phyloP scores from a whole-genome alignment of 192 early-diverging fungal genomes.

The Backusella mclennaniae region DNA sequence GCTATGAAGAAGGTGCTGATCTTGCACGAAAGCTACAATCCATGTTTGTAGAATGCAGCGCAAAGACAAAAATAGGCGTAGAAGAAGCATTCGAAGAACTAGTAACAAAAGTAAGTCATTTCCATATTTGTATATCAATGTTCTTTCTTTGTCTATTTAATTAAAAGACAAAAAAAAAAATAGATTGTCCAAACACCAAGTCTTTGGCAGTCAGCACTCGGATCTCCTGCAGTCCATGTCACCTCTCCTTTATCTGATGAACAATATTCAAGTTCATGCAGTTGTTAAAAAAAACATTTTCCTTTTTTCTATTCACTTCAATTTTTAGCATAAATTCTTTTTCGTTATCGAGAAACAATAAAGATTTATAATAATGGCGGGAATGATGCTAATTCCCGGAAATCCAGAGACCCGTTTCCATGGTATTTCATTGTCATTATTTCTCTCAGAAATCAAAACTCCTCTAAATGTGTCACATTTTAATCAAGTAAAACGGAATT shows the following conservation, averaged over 20 bases:
- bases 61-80: constrained; percentile 92
- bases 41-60: constrained; percentile 94
- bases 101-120: constrained; percentile 71
- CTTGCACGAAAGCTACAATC: constrained; percentile 88
- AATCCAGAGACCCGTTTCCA: neutral
- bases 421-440: neutral
- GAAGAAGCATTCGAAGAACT: constrained; percentile 94
- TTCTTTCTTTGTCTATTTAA: neutral
- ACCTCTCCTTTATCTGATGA: neutral
- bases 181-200: constrained; percentile 7
- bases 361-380: neutral
- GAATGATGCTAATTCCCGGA: neutral
- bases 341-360: neutral
- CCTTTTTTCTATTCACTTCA: neutral
- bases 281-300: neutral
- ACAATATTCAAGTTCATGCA: neutral
- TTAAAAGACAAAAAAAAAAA: too few species aligned
- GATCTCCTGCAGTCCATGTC: neutral
- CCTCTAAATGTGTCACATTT: neutral
- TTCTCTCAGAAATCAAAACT: neutral
- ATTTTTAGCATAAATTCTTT: neutral
- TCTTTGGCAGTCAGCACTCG: neutral
- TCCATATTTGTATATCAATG: neutral
- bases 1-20: constrained; percentile 85
- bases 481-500: neutral